These are phyloP conservation scores for Sugiyamaella xylanicola DNA, from an alignment of 1,139 yeast genomes.

Conservation along the genomic window DNA sequence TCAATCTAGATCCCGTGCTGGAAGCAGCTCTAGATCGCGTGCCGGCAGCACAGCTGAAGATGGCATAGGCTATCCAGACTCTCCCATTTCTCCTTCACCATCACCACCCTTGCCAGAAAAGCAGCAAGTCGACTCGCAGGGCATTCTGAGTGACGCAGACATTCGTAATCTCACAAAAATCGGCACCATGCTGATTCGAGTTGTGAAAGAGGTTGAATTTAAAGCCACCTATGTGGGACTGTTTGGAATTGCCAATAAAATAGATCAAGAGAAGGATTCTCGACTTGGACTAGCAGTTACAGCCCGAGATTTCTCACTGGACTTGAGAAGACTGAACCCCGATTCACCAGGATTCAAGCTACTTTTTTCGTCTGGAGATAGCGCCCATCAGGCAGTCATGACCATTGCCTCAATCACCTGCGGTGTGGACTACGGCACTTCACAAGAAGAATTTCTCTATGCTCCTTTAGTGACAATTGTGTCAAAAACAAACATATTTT, in stretches of 20 bases:
- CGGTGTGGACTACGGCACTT: slow-evolving; percentile 34
- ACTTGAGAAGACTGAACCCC: slow-evolving; percentile 44
- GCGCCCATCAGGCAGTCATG: slow-evolving; percentile 47
- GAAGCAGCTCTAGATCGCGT: not conserved
- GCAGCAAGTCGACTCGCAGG: slow-evolving; percentile 15
- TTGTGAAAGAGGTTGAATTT: slow-evolving; percentile 43
- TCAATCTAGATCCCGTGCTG: not conserved
- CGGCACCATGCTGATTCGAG: slow-evolving; percentile 40
- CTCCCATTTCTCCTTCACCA: slow-evolving; percentile 9
- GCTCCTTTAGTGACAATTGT: slow-evolving; percentile 45
- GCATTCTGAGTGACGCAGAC: slow-evolving; percentile 27
- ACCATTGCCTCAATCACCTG: slow-evolving; percentile 43
- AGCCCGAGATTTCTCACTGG: slow-evolving; percentile 44
- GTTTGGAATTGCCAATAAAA: slow-evolving; percentile 25
- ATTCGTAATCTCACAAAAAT: slow-evolving; percentile 32
- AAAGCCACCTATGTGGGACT: slow-evolving; percentile 38
- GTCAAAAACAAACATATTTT: slow-evolving; percentile 43
- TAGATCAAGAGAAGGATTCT: slow-evolving; percentile 4
- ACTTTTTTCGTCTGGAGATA: slow-evolving; percentile 40
- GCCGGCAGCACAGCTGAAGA: not conserved
- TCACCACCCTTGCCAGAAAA: slow-evolving; percentile 9
- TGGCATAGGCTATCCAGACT: not conserved
- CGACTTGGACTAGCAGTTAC: slow-evolving; percentile 32
- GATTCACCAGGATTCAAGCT: slow-evolving; percentile 46
- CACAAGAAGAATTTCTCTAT: slow-evolving; percentile 45